Evolutionary conservation across 208 protist genomes (phyloP), one percentile per base, ranked within the genome.

Genomic region (Wallacemonas sp.): DNA sequence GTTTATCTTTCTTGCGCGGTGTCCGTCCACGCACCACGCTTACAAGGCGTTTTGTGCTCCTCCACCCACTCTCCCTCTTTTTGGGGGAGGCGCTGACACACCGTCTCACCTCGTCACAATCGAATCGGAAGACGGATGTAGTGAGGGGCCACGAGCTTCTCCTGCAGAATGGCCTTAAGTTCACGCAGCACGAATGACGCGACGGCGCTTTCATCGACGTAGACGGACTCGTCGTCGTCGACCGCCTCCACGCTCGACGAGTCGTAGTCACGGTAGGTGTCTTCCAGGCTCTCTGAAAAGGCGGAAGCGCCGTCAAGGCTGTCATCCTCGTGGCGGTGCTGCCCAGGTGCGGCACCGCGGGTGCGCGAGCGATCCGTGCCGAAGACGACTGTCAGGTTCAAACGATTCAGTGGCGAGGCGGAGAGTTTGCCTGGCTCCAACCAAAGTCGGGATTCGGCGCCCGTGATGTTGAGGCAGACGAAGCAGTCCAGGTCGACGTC

Each of bases 401-500:
- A 70, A 1, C 89, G 70, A 45, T 83, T 92, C 21, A 95, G 57
- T 12, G 83, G 73, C 21, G 78, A 89, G n/a, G 68, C 55, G 26
- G 76, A 84, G 13, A 92, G 65, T 58, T 81, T 82, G 9, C 84
- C 86, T 1, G 78, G 82, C 53, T 91, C 79, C 30, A 95, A 68
- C 81, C 85, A 92, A 34, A 91, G 15, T 6, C 72, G 76, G 59
- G 83, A 89, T 50, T 41, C 62, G 62, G 76, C 83, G 45, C 73
- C 32, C 38, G 73, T 68, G 10, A 92, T 26, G 58, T 95, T 95
- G 19, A 92, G 39, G 50, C 79, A 89, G 6, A 95, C 50, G 63
- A 81, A 83, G 68, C 83, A 91, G 61, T 92, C 86, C 21, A 95
- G 73, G 62, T 92, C 84, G 38, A 92, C 68, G 44, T 89, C 82